phyloP scores from a whole-genome alignment of 352 stramenopile species.

The Globisporangium yorkense region DNA sequence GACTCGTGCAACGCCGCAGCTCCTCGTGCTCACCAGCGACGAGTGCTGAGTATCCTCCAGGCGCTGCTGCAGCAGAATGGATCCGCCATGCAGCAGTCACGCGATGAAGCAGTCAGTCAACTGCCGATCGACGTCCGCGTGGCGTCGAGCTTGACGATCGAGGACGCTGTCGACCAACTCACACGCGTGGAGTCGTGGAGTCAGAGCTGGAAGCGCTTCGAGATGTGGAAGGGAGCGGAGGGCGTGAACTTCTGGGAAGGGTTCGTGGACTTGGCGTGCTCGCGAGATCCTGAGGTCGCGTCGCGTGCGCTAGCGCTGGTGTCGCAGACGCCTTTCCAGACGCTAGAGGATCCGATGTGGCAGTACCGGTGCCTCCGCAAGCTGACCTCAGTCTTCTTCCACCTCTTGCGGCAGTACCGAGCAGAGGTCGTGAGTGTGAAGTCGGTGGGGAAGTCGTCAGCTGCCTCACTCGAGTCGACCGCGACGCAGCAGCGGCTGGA shows the following conservation, averaged over 20 bases:
- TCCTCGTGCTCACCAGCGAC: conserved; percentile 18
- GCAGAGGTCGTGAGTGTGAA: conserved; percentile 23
- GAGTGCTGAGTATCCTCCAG: conserved; percentile 37
- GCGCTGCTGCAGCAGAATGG: conserved; percentile 27
- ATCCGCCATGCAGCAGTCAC: conserved; percentile 10
- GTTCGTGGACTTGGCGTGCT: conserved; percentile 50
- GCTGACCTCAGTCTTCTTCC: conserved; percentile 48
- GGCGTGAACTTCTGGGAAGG: conserved; percentile 57
- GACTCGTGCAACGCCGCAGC: conserved; percentile 22
- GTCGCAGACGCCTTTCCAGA: conserved; percentile 45
- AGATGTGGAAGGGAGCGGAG: conserved; percentile 37
- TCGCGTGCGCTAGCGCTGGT: conserved; percentile 45
- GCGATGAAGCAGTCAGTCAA: background rate
- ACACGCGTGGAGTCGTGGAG: conserved; percentile 22
- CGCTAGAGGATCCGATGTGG: conserved; percentile 66
- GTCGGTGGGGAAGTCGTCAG: background rate
- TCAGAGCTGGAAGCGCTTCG: conserved; percentile 31
- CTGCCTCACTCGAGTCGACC: background rate
- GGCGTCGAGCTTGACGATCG: conserved; percentile 2
- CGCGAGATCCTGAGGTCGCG: conserved; percentile 29
- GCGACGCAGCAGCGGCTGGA: conserved; percentile 25
- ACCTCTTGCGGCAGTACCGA: conserved; percentile 44
- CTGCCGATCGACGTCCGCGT: conserved; percentile 19
- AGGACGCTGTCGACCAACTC: conserved; percentile 28
- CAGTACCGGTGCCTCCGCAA: conserved; percentile 71